These are phyloP conservation scores for Rubroshorea leprosula DNA, from an alignment of 345 rosid species.

Conservation along the genomic window DNA sequence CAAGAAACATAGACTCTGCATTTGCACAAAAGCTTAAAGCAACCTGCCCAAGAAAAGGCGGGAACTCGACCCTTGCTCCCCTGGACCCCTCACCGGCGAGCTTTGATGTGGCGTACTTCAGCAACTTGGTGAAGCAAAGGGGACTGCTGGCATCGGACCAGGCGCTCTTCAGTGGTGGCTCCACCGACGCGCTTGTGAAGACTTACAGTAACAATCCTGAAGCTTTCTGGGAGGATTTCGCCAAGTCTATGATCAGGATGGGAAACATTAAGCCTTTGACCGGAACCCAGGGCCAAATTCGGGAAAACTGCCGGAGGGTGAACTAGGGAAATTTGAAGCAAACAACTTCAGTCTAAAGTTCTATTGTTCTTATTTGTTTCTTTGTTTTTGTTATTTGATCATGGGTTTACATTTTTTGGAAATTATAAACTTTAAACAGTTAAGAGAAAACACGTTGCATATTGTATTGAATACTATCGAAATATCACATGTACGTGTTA, in stretches of 20 bases:
- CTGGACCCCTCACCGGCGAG: constrained; percentile 23
- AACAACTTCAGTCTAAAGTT: constrained; percentile 4
- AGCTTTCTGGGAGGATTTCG: constrained; percentile 33
- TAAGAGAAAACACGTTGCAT: too few relatives aligned
- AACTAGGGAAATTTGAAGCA: constrained; percentile 1
- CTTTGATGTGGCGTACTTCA: constrained; percentile 38
- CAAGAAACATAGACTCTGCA: constrained; percentile 24
- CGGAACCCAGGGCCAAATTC: constrained; percentile 36
- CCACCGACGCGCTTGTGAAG: constrained; percentile 28
- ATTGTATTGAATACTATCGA: too few relatives aligned
- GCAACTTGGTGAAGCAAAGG: constrained; percentile 22
- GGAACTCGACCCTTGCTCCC: constrained; percentile 29
- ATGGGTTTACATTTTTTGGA: too few relatives aligned
- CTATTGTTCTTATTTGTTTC: neutral
- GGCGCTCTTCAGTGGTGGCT: constrained; percentile 37
- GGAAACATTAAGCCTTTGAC: constrained; percentile 45
- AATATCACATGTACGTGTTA: too few relatives aligned
- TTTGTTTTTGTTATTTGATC: too few relatives aligned
- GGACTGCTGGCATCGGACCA: constrained; percentile 50
- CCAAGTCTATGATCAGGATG: constrained; percentile 45
- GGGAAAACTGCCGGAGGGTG: constrained; percentile 27
- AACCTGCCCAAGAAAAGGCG: constrained; percentile 26
- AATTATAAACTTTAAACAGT: too few relatives aligned
- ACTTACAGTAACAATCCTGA: constrained; percentile 17
- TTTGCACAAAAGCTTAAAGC: constrained; percentile 27